phyloP scores from a whole-genome alignment of 345 rosid genomes.

The Cardamine occulta region DNA sequence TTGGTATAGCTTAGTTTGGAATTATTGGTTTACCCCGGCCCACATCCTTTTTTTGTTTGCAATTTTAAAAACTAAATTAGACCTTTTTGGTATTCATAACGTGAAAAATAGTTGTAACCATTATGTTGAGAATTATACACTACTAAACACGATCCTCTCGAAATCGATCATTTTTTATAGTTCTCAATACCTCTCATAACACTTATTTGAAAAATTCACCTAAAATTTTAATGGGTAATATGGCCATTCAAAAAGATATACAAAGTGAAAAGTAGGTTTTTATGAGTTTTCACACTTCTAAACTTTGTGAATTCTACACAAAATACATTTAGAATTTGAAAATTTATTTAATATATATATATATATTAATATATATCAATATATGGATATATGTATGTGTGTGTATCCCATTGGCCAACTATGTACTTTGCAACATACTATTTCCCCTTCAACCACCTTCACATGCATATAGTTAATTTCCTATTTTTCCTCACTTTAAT shows the following conservation, averaged over 20 bases:
- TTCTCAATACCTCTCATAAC: not conserved
- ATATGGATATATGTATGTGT: not conserved
- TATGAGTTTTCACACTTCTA: no score
- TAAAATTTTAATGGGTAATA: not conserved
- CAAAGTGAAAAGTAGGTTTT: no score
- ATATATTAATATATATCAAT: no score
- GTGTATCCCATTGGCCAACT: not conserved
- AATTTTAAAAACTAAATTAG: not conserved
- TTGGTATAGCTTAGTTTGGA: not conserved
- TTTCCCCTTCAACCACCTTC: not conserved
- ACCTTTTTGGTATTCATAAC: not conserved
- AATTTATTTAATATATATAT: no score
- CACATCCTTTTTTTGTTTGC: slow-evolving; percentile 7
- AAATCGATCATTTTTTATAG: not conserved
- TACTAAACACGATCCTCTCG: not conserved
- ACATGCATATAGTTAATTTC: not conserved
- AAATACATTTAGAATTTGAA: no score
- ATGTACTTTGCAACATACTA: not conserved
- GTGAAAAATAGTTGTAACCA: not conserved
- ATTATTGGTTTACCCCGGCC: slow-evolving; percentile 13
- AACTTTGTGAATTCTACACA: no score
- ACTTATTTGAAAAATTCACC: not conserved
- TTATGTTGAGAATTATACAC: not conserved
- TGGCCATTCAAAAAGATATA: no score
- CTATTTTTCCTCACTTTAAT: not conserved